Evolutionary conservation across 768 basidiomycete species (phyloP), one percentile per base, ranked within the genome.

Genomic region (Leccinum boreale): DNA sequence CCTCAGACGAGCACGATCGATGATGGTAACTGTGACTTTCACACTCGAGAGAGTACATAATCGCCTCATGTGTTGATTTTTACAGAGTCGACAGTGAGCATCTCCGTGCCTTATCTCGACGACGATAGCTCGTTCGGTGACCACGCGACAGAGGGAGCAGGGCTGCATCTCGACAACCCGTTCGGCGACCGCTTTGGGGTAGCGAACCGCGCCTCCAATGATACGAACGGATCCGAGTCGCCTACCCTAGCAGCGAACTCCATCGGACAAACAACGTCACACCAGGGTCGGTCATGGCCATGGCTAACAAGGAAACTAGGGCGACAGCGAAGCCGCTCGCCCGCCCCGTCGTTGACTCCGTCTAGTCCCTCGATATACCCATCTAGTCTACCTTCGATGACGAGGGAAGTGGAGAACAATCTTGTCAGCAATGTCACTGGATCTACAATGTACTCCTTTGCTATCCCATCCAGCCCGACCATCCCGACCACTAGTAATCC

Each of bases 311-410:
- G 12, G 15, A 35, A 35, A 35, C 15, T 35, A 15, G 62, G 62
- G 28, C 67, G 56, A 44, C 66, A 55, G 47, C 53, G 26, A 64
- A n/a, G 9, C 21, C 44, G 52, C 31, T 31, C 31, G 31, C 31
- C 31, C 12, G 31, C 31, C 31, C 11, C 12, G 21, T 79, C 77
- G 5, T 64, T 70, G 26, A 68, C 77, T 44, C 77, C 74, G 46
- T 81, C 80, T n/a, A 79, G 76, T 49, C 81, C 81, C 44, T 82
- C 83, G 12, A 75, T 82, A 33, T 81, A 82, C 61, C 78, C 81
- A 10, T 68, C 77, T 2, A 78, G 75, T 56, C 64, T 82, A 21
- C 77, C 79, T 24, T 70, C 71, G 11, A 60, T 53, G 31, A 17
- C 15, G 36, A 36, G 17, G 17, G 71, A 72, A n/a, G 46, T 29